These are phyloP conservation scores for Pisolithus microcarpus DNA, from an alignment of 768 basidiomycete species.

Conservation along the genomic window DNA sequence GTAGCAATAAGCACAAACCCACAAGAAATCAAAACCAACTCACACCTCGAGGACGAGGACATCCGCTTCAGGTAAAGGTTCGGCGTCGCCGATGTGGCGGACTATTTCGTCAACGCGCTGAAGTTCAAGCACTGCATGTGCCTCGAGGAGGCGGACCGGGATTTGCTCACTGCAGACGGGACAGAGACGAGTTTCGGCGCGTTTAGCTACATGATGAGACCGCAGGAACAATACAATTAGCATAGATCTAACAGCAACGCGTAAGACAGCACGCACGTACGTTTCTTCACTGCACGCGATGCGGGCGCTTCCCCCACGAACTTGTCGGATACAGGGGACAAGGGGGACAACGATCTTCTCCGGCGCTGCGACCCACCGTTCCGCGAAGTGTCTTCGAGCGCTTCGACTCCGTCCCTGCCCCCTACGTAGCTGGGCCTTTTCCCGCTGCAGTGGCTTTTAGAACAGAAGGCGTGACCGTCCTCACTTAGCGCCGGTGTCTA, in stretches of 20 bases:
- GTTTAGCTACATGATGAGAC: constrained; percentile 40
- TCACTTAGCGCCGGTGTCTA: background rate
- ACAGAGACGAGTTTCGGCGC: constrained; percentile 68
- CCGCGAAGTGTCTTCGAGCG: background rate
- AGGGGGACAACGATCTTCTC: constrained; percentile 26
- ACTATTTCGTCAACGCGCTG: constrained; percentile 67
- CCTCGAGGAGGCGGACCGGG: constrained; percentile 61
- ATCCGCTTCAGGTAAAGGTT: constrained; percentile 42
- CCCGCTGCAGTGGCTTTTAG: constrained; percentile 15
- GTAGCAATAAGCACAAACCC: constrained; percentile 30
- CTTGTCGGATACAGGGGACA: constrained; percentile 29
- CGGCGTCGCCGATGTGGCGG: constrained; percentile 52
- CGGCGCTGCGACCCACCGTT: background rate
- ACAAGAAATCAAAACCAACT: constrained; percentile 18
- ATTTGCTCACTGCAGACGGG: constrained; percentile 70
- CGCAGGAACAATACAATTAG: no score
- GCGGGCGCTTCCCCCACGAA: constrained; percentile 1
- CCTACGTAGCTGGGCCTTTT: constrained; percentile 39
- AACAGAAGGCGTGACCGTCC: no score
- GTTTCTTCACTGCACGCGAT: constrained; percentile 40
- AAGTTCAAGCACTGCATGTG: constrained; percentile 58
- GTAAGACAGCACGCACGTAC: constrained; percentile 26
- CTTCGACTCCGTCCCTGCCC: constrained; percentile 17
- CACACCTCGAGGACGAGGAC: constrained; percentile 49
- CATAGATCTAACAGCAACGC: no score